Conservation (phyloP, 2,329 filamentous ascomycete genomes). For the Ceratocystis colombiana region DNA sequence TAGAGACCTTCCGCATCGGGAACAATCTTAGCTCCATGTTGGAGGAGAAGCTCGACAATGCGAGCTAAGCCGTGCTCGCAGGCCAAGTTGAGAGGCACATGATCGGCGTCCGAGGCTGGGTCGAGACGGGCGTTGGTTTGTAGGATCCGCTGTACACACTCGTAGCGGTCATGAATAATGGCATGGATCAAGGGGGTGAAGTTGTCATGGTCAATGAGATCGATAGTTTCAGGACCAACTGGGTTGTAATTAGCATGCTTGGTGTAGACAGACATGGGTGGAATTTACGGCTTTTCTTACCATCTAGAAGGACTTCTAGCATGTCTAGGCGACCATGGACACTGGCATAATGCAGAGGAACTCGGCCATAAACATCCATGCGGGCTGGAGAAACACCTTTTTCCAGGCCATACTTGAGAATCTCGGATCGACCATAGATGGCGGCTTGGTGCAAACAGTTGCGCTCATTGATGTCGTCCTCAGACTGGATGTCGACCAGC, state of each 20-base stretch:
- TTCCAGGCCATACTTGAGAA: constrained; percentile 65
- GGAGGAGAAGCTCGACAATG: constrained; percentile 75
- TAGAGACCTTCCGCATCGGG: constrained; percentile 92
- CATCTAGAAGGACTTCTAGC: constrained; percentile 61
- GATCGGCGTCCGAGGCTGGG: constrained; percentile 74
- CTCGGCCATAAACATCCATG: constrained; percentile 85
- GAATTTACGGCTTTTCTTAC: constrained; percentile 34
- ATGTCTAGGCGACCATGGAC: constrained; percentile 85
- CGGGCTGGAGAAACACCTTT: constrained; percentile 66
- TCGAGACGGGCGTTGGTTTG: constrained; percentile 73
- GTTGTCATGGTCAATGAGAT: constrained; percentile 89
- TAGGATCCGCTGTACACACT: constrained; percentile 70
- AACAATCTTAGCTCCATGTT: constrained; percentile 70
- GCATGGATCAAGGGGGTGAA: constrained; percentile 93
- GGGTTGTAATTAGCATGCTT: constrained; percentile 9
- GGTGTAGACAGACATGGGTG: not conserved
- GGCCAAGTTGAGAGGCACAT: constrained; percentile 87
- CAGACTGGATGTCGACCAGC: constrained; percentile 79
- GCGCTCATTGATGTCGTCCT: constrained; percentile 94
- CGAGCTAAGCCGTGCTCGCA: constrained; percentile 84
- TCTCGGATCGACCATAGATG: constrained; percentile 76
- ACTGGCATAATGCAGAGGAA: constrained; percentile 90
- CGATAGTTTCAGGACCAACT: constrained; percentile 65
- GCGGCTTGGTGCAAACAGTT: constrained; percentile 96
- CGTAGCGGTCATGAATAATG: constrained; percentile 76